These are phyloP conservation scores for Gossypium raimondii DNA, from an alignment of 345 rosid species.

Conservation along the genomic window DNA sequence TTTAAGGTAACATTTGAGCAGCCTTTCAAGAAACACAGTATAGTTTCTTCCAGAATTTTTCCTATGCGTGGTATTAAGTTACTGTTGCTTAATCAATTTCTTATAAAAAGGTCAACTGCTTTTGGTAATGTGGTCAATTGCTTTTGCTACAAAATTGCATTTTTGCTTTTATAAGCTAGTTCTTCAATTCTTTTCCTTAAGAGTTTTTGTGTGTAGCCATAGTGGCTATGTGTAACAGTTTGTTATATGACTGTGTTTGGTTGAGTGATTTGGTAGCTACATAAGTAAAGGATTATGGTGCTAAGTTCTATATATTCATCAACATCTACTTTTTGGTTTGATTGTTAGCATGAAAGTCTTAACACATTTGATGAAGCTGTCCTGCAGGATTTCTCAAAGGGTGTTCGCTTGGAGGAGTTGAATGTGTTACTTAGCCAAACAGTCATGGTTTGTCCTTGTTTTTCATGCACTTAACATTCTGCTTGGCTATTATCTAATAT, in stretches of 20 bases:
- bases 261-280: constrained; percentile 9
- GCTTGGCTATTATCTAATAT: constrained; percentile 13
- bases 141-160: neutral
- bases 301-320: neutral
- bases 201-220: constrained; percentile 1
- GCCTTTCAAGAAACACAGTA: constrained; percentile 8
- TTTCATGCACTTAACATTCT: constrained; percentile 15
- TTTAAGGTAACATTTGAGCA: constrained; percentile 61
- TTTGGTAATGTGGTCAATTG: neutral
- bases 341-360: constrained; percentile 10
- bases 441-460: constrained; percentile 66
- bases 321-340: constrained; percentile 8
- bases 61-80: constrained; percentile 1
- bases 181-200: neutral
- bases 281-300: neutral
- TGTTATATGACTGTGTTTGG: constrained; percentile 16
- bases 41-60: constrained; percentile 4
- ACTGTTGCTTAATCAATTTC: neutral
- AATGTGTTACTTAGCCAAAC: constrained; percentile 76
- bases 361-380: constrained; percentile 16
- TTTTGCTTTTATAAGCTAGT: neutral
- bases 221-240: neutral
- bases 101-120: neutral
- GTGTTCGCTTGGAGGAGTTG: constrained; percentile 87
- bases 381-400: constrained; percentile 84